Percentiles rank a stretch among this genome's conserved stretches.
Conservation (phyloP, 2,329 filamentous ascomycete species). For the Fusarium sp. region DNA sequence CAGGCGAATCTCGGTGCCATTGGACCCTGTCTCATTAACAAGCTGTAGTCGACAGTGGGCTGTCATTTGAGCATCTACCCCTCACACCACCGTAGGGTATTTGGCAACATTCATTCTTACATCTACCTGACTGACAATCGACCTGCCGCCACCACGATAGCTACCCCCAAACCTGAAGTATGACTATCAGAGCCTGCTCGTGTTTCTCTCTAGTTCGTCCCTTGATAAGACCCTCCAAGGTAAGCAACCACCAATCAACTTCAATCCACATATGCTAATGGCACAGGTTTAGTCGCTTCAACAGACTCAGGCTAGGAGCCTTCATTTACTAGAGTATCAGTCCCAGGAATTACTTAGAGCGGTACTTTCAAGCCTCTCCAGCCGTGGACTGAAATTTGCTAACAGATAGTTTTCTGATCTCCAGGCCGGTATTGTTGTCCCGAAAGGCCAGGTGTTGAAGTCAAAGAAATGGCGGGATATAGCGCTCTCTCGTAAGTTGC, state of each 20-base stretch:
- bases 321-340: conserved; percentile 31
- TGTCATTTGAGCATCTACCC: background rate
- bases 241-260: background rate
- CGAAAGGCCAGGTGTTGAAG: conserved; percentile 1
- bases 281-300: background rate
- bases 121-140: too few species aligned
- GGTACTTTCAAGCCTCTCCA: background rate
- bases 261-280: background rate
- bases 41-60: background rate
- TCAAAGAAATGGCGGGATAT: background rate
- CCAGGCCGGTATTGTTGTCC: conserved; percentile 48
- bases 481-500: background rate
- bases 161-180: background rate
- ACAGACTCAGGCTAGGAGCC: background rate
- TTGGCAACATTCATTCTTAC: background rate
- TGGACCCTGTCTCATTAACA: background rate
- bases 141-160: too few species aligned
- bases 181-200: background rate
- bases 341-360: conserved; percentile 17
- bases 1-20: background rate
- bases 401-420: background rate
- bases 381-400: rapidly evolving
- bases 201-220: background rate
- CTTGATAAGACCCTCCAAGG: background rate
- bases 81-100: background rate